phyloP scores from a whole-genome alignment of 2,329 filamentous ascomycete species.

The Penicillium concentricum region DNA sequence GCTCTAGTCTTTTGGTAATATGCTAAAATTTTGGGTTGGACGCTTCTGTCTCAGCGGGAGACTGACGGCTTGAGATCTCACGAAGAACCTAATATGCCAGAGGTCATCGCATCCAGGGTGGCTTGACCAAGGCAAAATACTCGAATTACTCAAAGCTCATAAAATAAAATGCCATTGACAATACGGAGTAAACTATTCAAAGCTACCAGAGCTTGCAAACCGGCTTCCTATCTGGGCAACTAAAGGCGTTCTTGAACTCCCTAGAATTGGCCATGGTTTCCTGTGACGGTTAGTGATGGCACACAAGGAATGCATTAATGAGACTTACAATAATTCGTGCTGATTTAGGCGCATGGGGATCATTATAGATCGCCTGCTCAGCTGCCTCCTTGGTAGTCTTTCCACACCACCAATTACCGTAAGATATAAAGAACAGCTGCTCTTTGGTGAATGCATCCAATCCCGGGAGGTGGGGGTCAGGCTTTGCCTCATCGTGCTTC shows the following conservation, averaged over 20 bases:
- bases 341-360: slow-evolving; percentile 65
- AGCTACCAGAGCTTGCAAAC: slow-evolving; percentile 68
- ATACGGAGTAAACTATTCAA: neutral
- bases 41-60: neutral
- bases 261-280: slow-evolving; percentile 67
- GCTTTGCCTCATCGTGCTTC: slow-evolving; percentile 53
- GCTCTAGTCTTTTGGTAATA: too few species aligned
- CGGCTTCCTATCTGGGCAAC: slow-evolving; percentile 64
- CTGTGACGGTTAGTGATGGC: neutral
- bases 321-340: slow-evolving; percentile 53
- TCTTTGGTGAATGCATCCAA: slow-evolving; percentile 63
- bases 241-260: slow-evolving; percentile 66
- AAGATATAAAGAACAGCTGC: slow-evolving; percentile 68
- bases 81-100: neutral
- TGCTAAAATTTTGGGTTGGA: neutral
- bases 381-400: slow-evolving; percentile 61
- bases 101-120: neutral
- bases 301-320: neutral
- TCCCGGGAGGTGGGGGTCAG: slow-evolving; percentile 58
- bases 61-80: neutral
- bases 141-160: neutral
- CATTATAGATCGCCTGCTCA: slow-evolving; percentile 58
- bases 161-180: neutral
- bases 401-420: slow-evolving; percentile 65
- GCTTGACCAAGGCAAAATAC: neutral